Percentiles rank a stretch among this genome's conserved stretches.
Evolutionary conservation across 495 filamentous ascomycete genomes (phyloP).

Genomic region (Rhypophila decipiens): DNA sequence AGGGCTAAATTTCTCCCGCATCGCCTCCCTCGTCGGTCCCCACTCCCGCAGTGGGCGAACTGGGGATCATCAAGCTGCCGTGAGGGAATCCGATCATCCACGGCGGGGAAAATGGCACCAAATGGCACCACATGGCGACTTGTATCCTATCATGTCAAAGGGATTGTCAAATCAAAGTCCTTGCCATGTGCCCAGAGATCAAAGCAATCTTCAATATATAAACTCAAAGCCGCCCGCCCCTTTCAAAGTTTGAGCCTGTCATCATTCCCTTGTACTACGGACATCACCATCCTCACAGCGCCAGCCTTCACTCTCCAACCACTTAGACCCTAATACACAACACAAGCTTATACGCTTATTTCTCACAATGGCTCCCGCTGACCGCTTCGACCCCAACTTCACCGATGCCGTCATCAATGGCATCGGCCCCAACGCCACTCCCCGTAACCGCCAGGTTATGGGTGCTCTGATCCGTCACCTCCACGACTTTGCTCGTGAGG

Average conservation of each 20-base stretch:
- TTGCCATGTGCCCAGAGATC: no score
- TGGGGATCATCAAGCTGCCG: conserved; percentile 25
- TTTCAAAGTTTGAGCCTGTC: no score
- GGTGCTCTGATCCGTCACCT: conserved; percentile 64
- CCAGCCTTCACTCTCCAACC: neutral
- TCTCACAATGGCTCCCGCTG: conserved; percentile 21
- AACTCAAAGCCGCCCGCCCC: no score
- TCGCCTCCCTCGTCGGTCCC: conserved; percentile 13
- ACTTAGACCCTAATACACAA: neutral
- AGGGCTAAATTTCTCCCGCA: conserved; percentile 35
- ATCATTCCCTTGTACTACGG: no score
- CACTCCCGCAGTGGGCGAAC: conserved; percentile 16
- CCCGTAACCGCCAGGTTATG: conserved; percentile 60
- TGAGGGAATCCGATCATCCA: conserved; percentile 18
- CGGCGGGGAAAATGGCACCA: conserved; percentile 29
- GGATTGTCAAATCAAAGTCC: conserved; percentile 14
- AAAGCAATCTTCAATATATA: no score
- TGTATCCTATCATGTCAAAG: conserved; percentile 20
- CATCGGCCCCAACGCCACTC: conserved; percentile 67
- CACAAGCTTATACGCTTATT: neutral
- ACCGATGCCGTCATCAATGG: conserved; percentile 66
- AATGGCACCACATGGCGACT: no score
- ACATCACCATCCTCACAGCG: no score
- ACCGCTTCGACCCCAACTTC: conserved; percentile 67
- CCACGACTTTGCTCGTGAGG: conserved; percentile 78